phyloP scores from a whole-genome alignment of 306 rosid species.

The Castanopsis chinensis region DNA sequence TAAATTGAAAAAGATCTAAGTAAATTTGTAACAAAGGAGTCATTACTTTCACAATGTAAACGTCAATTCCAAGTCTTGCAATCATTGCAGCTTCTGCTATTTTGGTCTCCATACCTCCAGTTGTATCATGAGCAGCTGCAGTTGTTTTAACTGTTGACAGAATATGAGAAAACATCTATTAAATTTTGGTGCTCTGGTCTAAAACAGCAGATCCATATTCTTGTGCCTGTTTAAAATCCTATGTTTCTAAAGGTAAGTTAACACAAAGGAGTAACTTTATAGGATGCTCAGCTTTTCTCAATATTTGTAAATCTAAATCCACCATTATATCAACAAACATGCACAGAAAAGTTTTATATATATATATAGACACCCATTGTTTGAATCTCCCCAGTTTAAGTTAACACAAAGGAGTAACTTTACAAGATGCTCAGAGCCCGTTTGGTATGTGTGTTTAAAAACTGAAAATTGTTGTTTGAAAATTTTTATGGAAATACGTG shows the following conservation, averaged over 20 bases:
- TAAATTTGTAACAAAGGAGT: neutral
- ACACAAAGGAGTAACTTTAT: neutral
- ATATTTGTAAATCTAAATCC: neutral
- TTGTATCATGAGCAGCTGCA: slow-evolving; percentile 83
- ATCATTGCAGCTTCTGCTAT: slow-evolving; percentile 85
- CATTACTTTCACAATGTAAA: slow-evolving; percentile 75
- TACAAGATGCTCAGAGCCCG: neutral
- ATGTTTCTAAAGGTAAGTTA: neutral
- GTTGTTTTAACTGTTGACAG: slow-evolving; percentile 51
- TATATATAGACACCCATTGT: too few relatives aligned
- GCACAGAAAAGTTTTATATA: neutral
- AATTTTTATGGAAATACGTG: too few relatives aligned
- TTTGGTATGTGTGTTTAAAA: too few relatives aligned
- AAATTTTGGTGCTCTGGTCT: neutral
- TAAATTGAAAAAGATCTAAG: neutral
- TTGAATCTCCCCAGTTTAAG: too few relatives aligned
- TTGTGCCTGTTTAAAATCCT: neutral
- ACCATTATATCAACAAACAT: neutral
- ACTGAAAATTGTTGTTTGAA: too few relatives aligned
- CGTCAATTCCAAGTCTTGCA: slow-evolving; percentile 85
- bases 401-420: neutral
- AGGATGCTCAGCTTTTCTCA: neutral
- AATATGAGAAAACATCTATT: neutral
- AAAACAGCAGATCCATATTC: neutral
- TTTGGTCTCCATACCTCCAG: slow-evolving; percentile 88